A percentile compares a stretch with the other conserved stretches of the same genome.
Conservation (phyloP, 1,284 basidiomycete species). For the Ceratobasidium sp. region DNA sequence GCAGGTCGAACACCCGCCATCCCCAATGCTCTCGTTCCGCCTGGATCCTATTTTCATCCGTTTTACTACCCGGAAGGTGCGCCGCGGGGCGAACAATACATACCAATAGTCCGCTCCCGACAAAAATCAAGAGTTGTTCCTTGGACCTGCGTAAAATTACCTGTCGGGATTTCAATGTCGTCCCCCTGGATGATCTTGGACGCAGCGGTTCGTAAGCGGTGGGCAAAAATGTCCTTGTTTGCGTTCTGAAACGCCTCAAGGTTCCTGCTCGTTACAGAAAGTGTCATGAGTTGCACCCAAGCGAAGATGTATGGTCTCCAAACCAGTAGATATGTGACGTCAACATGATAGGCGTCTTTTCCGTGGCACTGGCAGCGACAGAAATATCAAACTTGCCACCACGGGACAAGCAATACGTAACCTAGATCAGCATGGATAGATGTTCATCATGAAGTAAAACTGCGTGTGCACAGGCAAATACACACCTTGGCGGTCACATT, state of each 20-base stretch:
- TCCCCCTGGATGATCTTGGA: slow-evolving; percentile 61
- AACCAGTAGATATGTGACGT: slow-evolving; percentile 54
- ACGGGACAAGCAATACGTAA: slow-evolving; percentile 63
- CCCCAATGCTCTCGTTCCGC: slow-evolving; percentile 45
- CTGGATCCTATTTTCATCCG: neutral
- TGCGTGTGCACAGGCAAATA: slow-evolving; percentile 2
- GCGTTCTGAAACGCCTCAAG: slow-evolving; percentile 64
- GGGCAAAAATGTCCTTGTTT: slow-evolving; percentile 59
- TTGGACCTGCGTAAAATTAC: slow-evolving; percentile 56
- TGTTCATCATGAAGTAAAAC: neutral
- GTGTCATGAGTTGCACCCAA: slow-evolving; percentile 40
- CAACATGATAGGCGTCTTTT: slow-evolving; percentile 69
- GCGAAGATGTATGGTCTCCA: slow-evolving; percentile 51
- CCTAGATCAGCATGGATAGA: slow-evolving; percentile 52
- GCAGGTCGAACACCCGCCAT: slow-evolving; percentile 53
- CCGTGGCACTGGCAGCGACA: slow-evolving; percentile 61
- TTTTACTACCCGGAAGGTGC: neutral
- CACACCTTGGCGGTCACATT: slow-evolving; percentile 61
- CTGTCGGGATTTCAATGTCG: slow-evolving; percentile 61
- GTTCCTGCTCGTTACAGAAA: slow-evolving; percentile 66
- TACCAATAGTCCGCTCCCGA: slow-evolving; percentile 59
- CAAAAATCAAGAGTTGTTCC: slow-evolving; percentile 62
- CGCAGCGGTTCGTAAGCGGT: slow-evolving; percentile 57
- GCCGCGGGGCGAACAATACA: slow-evolving; percentile 8
- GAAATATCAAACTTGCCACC: slow-evolving; percentile 61